These are phyloP conservation scores for Pleurotus giganteus DNA, from an alignment of 768 basidiomycete genomes.

Conservation along the genomic window DNA sequence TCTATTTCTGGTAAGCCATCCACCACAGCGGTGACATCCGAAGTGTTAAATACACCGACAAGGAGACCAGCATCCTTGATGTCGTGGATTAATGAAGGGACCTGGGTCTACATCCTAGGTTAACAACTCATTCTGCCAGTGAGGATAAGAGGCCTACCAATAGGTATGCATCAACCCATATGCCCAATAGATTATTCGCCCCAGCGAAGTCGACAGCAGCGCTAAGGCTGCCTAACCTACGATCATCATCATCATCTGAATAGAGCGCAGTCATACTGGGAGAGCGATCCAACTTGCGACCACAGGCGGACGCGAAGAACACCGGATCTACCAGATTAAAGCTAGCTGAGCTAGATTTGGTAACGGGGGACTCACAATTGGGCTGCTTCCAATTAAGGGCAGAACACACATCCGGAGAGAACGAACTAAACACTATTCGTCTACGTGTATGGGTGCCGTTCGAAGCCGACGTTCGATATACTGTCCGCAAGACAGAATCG, in stretches of 20 bases:
- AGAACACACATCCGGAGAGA: conserved; percentile 85
- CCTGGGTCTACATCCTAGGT: conserved; percentile 58
- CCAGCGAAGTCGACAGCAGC: conserved; percentile 94
- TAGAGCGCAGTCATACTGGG: conserved; percentile 37
- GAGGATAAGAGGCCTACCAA: conserved; percentile 53
- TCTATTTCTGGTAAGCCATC: conserved; percentile 37
- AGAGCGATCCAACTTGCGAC: conserved; percentile 44
- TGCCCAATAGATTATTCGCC: conserved; percentile 87
- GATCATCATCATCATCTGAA: conserved; percentile 42
- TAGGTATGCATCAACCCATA: conserved; percentile 84
- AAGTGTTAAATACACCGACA: conserved; percentile 76
- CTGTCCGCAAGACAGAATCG: conserved; percentile 79
- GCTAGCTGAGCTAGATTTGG: background rate
- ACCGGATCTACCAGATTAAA: conserved; percentile 70
- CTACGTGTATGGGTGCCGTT: conserved; percentile 58
- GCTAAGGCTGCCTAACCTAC: conserved; percentile 68
- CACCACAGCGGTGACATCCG: conserved; percentile 38
- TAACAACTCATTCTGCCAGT: background rate
- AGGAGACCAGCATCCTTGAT: conserved; percentile 88
- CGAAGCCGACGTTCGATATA: conserved; percentile 64
- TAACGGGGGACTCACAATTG: conserved; percentile 65
- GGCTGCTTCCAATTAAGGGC: conserved; percentile 99
- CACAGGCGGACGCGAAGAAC: conserved; percentile 90
- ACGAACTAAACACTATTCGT: conserved; percentile 90
- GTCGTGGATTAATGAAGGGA: conserved; percentile 86